Conservation (phyloP, 2,329 filamentous ascomycete species). For the Verticillium nonalfalfae region DNA sequence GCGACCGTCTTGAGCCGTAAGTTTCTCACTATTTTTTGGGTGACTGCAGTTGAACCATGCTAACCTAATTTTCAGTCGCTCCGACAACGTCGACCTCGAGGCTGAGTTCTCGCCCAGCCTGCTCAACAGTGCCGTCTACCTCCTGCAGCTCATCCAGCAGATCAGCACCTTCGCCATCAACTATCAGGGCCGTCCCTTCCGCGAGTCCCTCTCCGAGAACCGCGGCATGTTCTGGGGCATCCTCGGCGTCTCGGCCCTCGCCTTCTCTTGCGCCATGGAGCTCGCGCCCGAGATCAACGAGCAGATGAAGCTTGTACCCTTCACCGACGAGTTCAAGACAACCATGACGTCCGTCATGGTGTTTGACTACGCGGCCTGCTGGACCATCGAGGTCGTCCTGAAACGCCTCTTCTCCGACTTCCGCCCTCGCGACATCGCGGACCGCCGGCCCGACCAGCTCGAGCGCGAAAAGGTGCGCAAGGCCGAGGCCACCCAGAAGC, state of each 20-base stretch:
- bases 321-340: constrained; percentile 79
- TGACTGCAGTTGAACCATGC: neutral
- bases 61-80: constrained; percentile 32
- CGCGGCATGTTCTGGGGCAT: constrained; percentile 98
- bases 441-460: constrained; percentile 79
- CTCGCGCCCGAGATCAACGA: constrained; percentile 94
- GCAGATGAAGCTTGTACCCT: constrained; percentile 86
- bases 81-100: constrained; percentile 73
- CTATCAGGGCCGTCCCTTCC: constrained; percentile 97
- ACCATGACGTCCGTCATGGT: constrained; percentile 83
- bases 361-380: constrained; percentile 82
- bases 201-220: constrained; percentile 92
- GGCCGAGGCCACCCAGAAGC: constrained; percentile 44
- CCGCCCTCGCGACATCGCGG: constrained; percentile 86
- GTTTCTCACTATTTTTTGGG: constrained; percentile 24
- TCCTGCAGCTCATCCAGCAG: constrained; percentile 96
- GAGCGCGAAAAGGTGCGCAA: constrained; percentile 67
- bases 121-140: constrained; percentile 93
- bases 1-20: constrained; percentile 79
- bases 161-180: constrained; percentile 99
- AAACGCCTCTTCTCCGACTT: constrained; percentile 88
- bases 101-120: constrained; percentile 90
- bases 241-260: constrained; percentile 79
- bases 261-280: constrained; percentile 91
- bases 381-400: constrained; percentile 76